Evolutionary conservation across 2,329 filamentous ascomycete genomes (phyloP).

Genomic region (Penicillium corylophilum): DNA sequence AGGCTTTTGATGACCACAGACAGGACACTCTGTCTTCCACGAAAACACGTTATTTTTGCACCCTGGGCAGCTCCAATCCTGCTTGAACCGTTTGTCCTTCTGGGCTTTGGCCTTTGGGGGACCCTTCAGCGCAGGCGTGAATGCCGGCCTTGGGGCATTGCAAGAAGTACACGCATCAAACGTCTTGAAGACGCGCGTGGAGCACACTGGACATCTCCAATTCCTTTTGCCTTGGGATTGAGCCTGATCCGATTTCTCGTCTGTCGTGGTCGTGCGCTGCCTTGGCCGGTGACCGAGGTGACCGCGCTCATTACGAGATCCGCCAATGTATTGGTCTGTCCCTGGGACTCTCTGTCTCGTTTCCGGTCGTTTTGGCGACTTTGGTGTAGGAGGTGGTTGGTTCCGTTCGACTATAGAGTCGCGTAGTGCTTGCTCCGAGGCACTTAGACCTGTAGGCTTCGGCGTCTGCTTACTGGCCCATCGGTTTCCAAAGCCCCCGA

Average conservation of each 20-base stretch:
- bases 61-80: conserved; percentile 31
- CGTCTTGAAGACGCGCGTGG: conserved; percentile 7
- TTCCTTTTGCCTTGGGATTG: conserved; percentile 2
- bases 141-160: conserved; percentile 8
- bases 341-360: neutral
- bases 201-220: conserved; percentile 17
- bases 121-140: neutral
- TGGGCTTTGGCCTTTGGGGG: neutral
- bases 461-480: conserved; percentile 21
- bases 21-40: conserved; percentile 24
- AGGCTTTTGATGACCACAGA: conserved; percentile 29
- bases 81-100: neutral
- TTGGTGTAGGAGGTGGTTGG: conserved; percentile 9
- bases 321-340: neutral
- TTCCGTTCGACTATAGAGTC: conserved; percentile 25
- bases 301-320: neutral
- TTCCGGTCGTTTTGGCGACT: neutral
- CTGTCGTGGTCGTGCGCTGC: neutral
- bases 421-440: conserved; percentile 34
- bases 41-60: conserved; percentile 24
- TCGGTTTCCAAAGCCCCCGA: conserved; percentile 24
- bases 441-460: conserved; percentile 28
- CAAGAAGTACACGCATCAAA: conserved; percentile 17
- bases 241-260: neutral
- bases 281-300: neutral